phyloP scores from a whole-genome alignment of 2,329 filamentous ascomycete genomes.

The Cytospora paraplurivora region DNA sequence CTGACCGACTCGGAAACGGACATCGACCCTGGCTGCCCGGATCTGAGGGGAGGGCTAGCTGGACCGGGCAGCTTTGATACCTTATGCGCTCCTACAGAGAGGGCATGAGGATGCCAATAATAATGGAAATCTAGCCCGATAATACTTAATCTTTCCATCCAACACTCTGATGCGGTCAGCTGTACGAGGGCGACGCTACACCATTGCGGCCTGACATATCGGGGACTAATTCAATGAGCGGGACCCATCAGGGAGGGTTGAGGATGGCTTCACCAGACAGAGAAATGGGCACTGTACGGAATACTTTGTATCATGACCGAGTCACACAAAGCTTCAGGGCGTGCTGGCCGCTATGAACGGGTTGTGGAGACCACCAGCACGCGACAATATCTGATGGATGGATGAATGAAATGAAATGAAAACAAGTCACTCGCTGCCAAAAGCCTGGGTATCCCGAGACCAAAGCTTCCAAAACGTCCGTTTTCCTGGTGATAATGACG shows the following conservation, averaged over 20 bases:
- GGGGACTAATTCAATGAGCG: constrained; percentile 12
- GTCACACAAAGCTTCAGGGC: constrained; percentile 16
- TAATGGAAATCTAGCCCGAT: constrained; percentile 39
- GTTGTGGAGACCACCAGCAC: constrained; percentile 20
- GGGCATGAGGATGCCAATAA: constrained; percentile 17
- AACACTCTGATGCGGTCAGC: constrained; percentile 35
- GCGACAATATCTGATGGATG: constrained; percentile 23
- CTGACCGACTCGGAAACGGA: constrained; percentile 23
- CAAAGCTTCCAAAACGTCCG: not conserved
- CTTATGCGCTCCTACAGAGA: constrained; percentile 18
- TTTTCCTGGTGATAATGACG: not conserved
- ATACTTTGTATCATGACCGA: constrained; percentile 21
- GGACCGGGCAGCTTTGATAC: constrained; percentile 30
- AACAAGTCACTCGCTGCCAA: constrained; percentile 14
- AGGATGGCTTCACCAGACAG: constrained; percentile 20
- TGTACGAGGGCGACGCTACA: constrained; percentile 16
- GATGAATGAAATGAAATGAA: constrained; percentile 24
- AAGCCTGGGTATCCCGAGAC: not conserved
- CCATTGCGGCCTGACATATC: constrained; percentile 9
- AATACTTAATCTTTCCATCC: constrained; percentile 47
- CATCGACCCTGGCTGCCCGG: constrained; percentile 33
- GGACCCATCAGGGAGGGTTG: constrained; percentile 1
- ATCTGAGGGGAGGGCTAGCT: constrained; percentile 40
- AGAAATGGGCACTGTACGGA: constrained; percentile 23
- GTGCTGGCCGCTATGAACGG: constrained; percentile 17